Conservation (phyloP, 345 rosid genomes). For the Excoecaria agallocha region DNA sequence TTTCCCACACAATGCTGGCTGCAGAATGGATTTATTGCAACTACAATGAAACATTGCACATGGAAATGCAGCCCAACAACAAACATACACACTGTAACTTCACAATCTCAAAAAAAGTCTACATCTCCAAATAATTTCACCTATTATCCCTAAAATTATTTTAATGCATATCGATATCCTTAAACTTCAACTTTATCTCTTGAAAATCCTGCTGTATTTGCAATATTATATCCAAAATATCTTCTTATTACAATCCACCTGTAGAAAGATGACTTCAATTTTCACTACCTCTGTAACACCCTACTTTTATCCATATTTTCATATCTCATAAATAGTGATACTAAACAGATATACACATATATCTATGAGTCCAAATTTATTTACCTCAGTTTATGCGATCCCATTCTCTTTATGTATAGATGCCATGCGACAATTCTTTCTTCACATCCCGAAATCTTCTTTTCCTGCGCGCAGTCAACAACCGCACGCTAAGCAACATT, state of each 20-base stretch:
- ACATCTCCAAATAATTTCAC: background rate
- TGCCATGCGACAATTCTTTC: too few species aligned
- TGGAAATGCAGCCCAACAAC: background rate
- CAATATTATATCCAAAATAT: background rate
- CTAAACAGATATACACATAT: too few species aligned
- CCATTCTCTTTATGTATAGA: too few species aligned
- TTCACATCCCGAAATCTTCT: too few species aligned
- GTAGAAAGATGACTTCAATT: background rate
- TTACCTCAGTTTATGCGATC: too few species aligned
- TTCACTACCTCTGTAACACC: too few species aligned
- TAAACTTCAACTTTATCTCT: background rate
- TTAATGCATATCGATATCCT: background rate
- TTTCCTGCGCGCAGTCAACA: too few species aligned
- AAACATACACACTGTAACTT: background rate
- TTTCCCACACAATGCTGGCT: conserved; percentile 59
- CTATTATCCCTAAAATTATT: background rate
- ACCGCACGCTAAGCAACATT: too few species aligned
- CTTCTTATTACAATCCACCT: background rate
- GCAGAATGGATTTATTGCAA: conserved; percentile 20
- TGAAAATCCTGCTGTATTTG: background rate
- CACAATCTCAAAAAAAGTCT: background rate
- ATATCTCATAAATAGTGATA: too few species aligned
- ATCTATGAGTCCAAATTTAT: too few species aligned
- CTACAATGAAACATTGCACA: background rate
- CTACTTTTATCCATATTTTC: too few species aligned